Evolutionary conservation across 2,329 filamentous ascomycete species (phyloP).

Genomic region (Colletotrichum orchidophilum): DNA sequence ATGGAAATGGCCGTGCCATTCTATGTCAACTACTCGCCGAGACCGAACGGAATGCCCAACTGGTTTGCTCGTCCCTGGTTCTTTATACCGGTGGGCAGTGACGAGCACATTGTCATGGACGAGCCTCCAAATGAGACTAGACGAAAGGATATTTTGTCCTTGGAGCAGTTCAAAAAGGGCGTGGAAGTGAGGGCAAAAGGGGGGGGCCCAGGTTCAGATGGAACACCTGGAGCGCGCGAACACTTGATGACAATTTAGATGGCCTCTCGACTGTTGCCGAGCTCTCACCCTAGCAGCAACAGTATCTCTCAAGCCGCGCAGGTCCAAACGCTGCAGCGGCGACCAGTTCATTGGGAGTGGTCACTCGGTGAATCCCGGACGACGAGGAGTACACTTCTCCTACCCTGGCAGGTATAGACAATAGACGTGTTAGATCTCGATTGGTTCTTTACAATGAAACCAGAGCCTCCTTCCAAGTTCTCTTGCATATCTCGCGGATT

Average conservation of each 20-base stretch:
- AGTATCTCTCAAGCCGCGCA: not conserved
- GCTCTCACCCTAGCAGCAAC: not conserved
- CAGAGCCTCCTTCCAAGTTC: not conserved
- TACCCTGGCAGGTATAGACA: not conserved
- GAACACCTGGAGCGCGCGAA: not conserved
- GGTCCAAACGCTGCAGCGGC: no score
- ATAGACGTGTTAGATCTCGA: not conserved
- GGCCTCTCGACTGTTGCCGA: not conserved
- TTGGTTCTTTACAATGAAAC: not conserved
- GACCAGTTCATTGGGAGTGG: not conserved
- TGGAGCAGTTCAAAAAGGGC: not conserved
- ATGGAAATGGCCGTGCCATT: not conserved
- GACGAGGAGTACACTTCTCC: not conserved
- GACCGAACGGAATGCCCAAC: not conserved
- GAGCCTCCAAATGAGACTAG: not conserved
- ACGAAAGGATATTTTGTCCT: not conserved
- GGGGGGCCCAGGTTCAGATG: not conserved
- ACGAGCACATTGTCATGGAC: not conserved
- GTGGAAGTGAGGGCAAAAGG: not conserved
- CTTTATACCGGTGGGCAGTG: not conserved
- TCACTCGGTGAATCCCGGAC: not conserved
- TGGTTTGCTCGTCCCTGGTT: not conserved
- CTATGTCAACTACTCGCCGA: slow-evolving; percentile 8
- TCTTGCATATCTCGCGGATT: not conserved
- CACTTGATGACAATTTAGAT: no score